Base-by-base conservation (phyloP, 768 basidiomycete species). In the Russula sp. region DNA sequence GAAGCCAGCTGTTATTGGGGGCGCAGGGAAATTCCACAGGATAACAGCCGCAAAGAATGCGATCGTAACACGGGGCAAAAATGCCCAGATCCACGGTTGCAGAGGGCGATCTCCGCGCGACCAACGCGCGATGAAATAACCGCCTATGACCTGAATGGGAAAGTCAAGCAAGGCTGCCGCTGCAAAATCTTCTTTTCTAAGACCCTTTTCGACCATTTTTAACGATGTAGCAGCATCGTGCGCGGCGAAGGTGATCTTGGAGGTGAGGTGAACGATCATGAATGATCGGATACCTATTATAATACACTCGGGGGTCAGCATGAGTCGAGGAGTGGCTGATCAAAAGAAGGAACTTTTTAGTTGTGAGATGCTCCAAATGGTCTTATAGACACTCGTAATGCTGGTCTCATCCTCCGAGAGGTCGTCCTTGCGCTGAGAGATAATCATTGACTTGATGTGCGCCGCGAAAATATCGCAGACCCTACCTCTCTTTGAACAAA, bases 131-230 rank as follows among this genome's bases (percentile, higher is more conserved):
- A 95, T 91, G 22, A 96, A 77, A 88, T 91, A 98, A 7, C 96
- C 95, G 22, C 91, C 94, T 61, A 89, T 70, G 53, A 99, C 89
- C 78, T 98, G 95, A 76, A 97, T 95, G 5, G 97, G 97, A 69
- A 98, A 98, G 74, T 98, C 97, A 66, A 98, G 88, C 42, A 98
- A 83, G 52, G 96, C 95, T 4, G 93, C 89, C 20, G 93, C 79
- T 20, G 96, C 94, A 44, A 98, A 80, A 69, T 99, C 97, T 77
- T 98, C 97, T 47, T 94, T 88, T 62, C 86, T 88, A 56, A 99
- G 80, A 4, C 97, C 97, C 72, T 98, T 98, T 74, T 99, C 97
- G 45, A 99, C 89, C 77, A 98, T 82, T 72, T 99, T 99, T 39
- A 98, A 80, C 16, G 85, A 85, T 2, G 92, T 94, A 7, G 88